Percentiles rank a stretch among this genome's conserved stretches.
phyloP scores from a whole-genome alignment of 441 rosid genomes.

The Francoa sonchifolia region DNA sequence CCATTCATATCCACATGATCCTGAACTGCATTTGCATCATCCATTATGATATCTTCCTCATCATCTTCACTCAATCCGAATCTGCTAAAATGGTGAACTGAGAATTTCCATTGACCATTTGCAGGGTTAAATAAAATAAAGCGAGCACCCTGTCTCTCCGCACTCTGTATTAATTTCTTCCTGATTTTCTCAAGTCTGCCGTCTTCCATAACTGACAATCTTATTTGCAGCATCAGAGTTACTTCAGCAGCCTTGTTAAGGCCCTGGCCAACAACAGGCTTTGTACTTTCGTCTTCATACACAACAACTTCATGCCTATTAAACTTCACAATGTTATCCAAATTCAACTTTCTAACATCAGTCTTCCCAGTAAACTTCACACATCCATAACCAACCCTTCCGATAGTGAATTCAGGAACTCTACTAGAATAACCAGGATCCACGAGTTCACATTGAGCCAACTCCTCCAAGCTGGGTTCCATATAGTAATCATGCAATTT shows the following conservation, averaged over 20 bases:
- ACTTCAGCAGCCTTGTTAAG: conserved; percentile 91
- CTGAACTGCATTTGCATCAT: conserved; percentile 37
- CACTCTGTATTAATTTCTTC: conserved; percentile 32
- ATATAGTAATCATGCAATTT: conserved; percentile 44
- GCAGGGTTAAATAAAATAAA: conserved; percentile 53
- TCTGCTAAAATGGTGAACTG: conserved; percentile 81
- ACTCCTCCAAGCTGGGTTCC: conserved; percentile 48
- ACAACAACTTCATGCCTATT: conserved; percentile 58
- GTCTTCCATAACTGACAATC: conserved; percentile 16
- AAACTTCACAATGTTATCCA: conserved; percentile 64
- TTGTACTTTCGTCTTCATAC: conserved; percentile 60
- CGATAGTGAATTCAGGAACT: conserved; percentile 62
- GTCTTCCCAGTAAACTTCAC: conserved; percentile 64
- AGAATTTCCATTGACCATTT: conserved; percentile 65
- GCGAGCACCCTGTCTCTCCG: conserved; percentile 63
- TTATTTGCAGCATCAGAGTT: conserved; percentile 36
- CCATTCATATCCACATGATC: conserved; percentile 28
- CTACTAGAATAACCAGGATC: conserved; percentile 60
- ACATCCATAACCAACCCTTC: conserved; percentile 64
- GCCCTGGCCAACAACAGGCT: conserved; percentile 69
- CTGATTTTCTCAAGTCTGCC: conserved; percentile 21
- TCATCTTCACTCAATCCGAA: conserved; percentile 90
- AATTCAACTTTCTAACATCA: conserved; percentile 60
- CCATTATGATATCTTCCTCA: conserved; percentile 74
- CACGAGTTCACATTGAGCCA: conserved; percentile 32